Base-by-base conservation (phyloP, 2,329 filamentous ascomycete species). In the Neospermospora avenae region DNA sequence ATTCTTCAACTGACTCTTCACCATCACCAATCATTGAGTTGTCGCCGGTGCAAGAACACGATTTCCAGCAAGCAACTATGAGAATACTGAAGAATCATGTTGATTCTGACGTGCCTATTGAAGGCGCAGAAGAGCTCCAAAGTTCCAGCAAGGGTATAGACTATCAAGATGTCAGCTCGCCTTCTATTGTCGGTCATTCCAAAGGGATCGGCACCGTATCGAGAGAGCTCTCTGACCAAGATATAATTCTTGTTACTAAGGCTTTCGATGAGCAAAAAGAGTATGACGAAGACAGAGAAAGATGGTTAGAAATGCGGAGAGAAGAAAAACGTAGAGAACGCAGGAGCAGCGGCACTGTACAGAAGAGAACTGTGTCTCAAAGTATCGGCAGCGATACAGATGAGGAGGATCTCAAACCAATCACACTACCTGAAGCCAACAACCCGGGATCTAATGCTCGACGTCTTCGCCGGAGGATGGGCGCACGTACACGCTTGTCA, bases 341-440 rank as follows among this genome's bases (percentile, higher is more conserved):
- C 31, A 62, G 69, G 39, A 69, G 67, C 41, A 67, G 63, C 3
- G 63, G 64, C 13, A 69, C 63, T 55, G 62, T 71, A 20, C 66
- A 68, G 41, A 73, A 73, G 59, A 58, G 71, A 25, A 70, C 67
- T 2, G 37, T 71, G 6, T 67, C 62, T 37, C 63, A 72, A 58
- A 72, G 69, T 57, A 70, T 73, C 22, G 71, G 71, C 5, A 70
- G 68, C 57, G 71, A 70, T 54, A 72, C 69, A 2, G 71, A 73
- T 53, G 69, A 72, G 7, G 70, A 72, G 49, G 71, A 73, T 57
- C 53, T 73, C 28, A 58, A 68, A 48, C 67, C 69, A 13, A 60
- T 65, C 14, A 63, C 55, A 14, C 63, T 68, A 28, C 24, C 31
- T 13, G 65, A 70, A 13, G 65, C 66, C 3, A 70, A 67, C 54